Evolutionary conservation across 768 basidiomycete species (phyloP).

Genomic region (Coprinopsis cinerea): DNA sequence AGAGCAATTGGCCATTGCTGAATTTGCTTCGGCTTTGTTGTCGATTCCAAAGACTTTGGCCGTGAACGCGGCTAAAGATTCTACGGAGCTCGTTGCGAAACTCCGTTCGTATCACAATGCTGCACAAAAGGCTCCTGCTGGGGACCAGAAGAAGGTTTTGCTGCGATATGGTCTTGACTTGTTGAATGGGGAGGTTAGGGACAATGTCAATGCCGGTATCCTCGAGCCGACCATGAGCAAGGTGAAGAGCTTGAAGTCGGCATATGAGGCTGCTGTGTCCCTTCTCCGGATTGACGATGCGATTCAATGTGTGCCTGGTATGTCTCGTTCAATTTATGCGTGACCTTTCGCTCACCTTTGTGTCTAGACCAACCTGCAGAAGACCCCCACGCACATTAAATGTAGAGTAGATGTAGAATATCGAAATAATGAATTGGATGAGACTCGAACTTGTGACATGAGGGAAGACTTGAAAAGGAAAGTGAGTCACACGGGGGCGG

Average conservation of each 20-base stretch:
- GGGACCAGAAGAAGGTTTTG: constrained; percentile 87
- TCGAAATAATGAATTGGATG: too few relatives aligned
- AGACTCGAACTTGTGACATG: too few relatives aligned
- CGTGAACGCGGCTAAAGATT: constrained; percentile 97
- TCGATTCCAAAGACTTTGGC: constrained; percentile 96
- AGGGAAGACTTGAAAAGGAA: too few relatives aligned
- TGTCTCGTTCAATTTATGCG: constrained; percentile 25
- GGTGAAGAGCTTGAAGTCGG: constrained; percentile 94
- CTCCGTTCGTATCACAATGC: constrained; percentile 95
- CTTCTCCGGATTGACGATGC: constrained; percentile 93
- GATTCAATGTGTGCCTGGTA: constrained; percentile 86
- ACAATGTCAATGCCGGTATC: constrained; percentile 90
- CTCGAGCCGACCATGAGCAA: constrained; percentile 97
- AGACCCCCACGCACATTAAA: constrained; percentile 72
- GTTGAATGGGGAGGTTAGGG: constrained; percentile 89
- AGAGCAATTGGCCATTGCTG: constrained; percentile 98
- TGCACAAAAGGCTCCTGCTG: constrained; percentile 85
- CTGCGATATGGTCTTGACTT: constrained; percentile 94
- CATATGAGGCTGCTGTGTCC: constrained; percentile 93
- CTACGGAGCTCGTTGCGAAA: constrained; percentile 95
- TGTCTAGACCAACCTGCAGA: constrained; percentile 65
- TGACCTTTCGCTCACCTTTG: too few relatives aligned
- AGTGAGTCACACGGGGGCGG: too few relatives aligned
- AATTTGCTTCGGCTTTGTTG: constrained; percentile 89
- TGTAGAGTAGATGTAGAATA: constrained; percentile 1